phyloP scores from a whole-genome alignment of 2,329 filamentous ascomycete genomes.

The Ploettnerulaceae sp. region DNA sequence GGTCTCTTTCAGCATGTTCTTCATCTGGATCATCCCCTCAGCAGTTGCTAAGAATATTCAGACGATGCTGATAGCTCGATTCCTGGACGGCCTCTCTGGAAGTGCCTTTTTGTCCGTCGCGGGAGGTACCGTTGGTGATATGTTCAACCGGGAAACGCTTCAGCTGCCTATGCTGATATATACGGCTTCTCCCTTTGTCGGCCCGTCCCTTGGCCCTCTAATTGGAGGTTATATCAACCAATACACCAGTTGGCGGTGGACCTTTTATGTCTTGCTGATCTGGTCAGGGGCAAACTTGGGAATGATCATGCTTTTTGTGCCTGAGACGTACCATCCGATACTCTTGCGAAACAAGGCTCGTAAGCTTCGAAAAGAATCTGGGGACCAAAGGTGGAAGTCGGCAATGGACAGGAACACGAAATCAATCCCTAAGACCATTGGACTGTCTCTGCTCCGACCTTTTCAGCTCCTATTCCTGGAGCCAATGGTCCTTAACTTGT shows the following conservation, averaged over 20 bases:
- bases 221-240: constrained; percentile 81
- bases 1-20: constrained; percentile 64
- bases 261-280: constrained; percentile 79
- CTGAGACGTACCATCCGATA: constrained; percentile 81
- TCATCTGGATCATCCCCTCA: constrained; percentile 76
- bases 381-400: constrained; percentile 71
- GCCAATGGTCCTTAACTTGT: constrained; percentile 81
- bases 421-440: constrained; percentile 59
- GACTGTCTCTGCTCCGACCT: constrained; percentile 51
- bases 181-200: constrained; percentile 58
- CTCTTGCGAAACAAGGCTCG: constrained; percentile 69
- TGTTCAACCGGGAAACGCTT: constrained; percentile 65
- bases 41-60: constrained; percentile 77
- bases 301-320: constrained; percentile 66
- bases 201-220: constrained; percentile 55
- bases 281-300: constrained; percentile 65
- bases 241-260: constrained; percentile 71
- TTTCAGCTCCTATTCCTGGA: constrained; percentile 76
- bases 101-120: constrained; percentile 68
- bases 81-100: constrained; percentile 70
- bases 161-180: constrained; percentile 82
- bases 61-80: constrained; percentile 73
- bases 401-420: constrained; percentile 69
- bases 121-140: constrained; percentile 79
- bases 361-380: constrained; percentile 65